These are phyloP conservation scores for Misopates orontium DNA, from an alignment of 257 asterid genomes.

Conservation along the genomic window DNA sequence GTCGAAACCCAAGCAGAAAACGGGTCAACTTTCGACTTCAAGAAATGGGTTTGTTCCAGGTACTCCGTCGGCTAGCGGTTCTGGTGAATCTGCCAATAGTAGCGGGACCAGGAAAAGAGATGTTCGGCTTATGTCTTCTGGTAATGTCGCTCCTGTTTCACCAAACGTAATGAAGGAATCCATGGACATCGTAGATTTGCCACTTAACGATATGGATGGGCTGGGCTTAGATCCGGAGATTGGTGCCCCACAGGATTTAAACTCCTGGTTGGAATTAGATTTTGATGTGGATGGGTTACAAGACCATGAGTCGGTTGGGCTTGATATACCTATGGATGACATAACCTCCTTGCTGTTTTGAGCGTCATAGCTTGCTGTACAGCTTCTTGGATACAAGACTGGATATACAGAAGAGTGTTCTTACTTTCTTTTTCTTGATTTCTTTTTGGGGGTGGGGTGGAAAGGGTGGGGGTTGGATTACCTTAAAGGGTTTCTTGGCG, in stretches of 20 bases:
- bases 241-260: slow-evolving; percentile 76
- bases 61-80: slow-evolving; percentile 41
- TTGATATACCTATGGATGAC: slow-evolving; percentile 90
- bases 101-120: slow-evolving; percentile 53
- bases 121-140: slow-evolving; percentile 48
- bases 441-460: not conserved
- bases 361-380: slow-evolving; percentile 51
- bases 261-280: slow-evolving; percentile 85
- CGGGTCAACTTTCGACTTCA: slow-evolving; percentile 82
- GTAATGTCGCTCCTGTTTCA: slow-evolving; percentile 37
- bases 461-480: slow-evolving; percentile 18
- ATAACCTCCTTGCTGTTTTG: slow-evolving; percentile 74
- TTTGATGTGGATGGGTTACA: slow-evolving; percentile 73
- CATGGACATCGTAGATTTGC: slow-evolving; percentile 38
- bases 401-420: slow-evolving; percentile 32
- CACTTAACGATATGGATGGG: slow-evolving; percentile 53
- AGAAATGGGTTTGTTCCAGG: slow-evolving; percentile 56
- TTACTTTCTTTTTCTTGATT: not conserved
- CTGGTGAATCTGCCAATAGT: slow-evolving; percentile 46
- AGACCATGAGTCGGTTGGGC: slow-evolving; percentile 72
- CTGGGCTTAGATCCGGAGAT: slow-evolving; percentile 67
- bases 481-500: slow-evolving; percentile 43
- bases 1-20: slow-evolving; percentile 79
- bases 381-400: slow-evolving; percentile 45
- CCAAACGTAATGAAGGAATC: slow-evolving; percentile 44